Conservation (phyloP, 805 yeast genomes). For the Saccharomycopsis oosterbeekiorum region DNA sequence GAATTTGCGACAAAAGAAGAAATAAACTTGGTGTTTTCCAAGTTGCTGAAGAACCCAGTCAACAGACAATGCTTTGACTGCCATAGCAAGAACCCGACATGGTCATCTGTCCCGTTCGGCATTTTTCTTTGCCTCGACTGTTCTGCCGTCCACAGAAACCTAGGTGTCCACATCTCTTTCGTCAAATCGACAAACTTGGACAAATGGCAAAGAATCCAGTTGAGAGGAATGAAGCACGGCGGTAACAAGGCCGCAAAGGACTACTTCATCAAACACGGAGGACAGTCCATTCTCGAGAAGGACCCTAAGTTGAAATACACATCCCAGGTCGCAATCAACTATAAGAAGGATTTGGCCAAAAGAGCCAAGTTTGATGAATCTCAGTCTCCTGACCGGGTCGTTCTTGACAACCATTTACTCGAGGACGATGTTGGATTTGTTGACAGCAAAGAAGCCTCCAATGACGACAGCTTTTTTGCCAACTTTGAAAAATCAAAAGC, state of each 20-base stretch:
- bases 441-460: constrained; percentile 23
- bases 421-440: constrained; percentile 23
- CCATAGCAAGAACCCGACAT: constrained; percentile 86
- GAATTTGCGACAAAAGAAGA: constrained; percentile 54
- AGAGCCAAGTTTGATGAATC: constrained; percentile 57
- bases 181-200: constrained; percentile 89
- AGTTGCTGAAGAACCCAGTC: constrained; percentile 53
- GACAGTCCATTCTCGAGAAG: constrained; percentile 51
- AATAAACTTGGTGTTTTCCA: constrained; percentile 52
- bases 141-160: constrained; percentile 87
- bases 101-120: constrained; percentile 98
- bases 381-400: constrained; percentile 64
- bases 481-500: constrained; percentile 79
- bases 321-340: constrained; percentile 66
- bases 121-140: constrained; percentile 88
- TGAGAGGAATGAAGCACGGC: constrained; percentile 87
- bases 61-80: constrained; percentile 92
- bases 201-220: constrained; percentile 85
- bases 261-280: constrained; percentile 77
- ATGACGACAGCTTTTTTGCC: constrained; percentile 78
- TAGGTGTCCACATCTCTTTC: constrained; percentile 94
- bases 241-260: constrained; percentile 85
- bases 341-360: constrained; percentile 68
- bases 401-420: constrained; percentile 41
- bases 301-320: constrained; percentile 76